A percentile compares a stretch with the other conserved stretches of the same genome.
phyloP scores from a whole-genome alignment of 345 rosid genomes.

The Abelmoschus esculentus region DNA sequence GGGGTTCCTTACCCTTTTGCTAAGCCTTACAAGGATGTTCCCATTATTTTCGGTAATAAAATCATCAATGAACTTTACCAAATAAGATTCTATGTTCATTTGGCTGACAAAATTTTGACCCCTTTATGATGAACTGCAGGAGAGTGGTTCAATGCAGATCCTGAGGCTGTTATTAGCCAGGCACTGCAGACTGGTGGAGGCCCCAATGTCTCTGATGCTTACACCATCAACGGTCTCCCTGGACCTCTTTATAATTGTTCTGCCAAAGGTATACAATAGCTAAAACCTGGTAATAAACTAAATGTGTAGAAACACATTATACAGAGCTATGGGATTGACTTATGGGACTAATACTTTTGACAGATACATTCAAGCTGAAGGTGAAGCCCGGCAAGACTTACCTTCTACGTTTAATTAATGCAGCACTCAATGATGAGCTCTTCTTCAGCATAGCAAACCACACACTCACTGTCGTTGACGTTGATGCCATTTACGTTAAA shows the following conservation, averaged over 20 bases:
- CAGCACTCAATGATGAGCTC: constrained; percentile 50
- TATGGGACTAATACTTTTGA: neutral
- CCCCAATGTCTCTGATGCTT: too few relatives aligned
- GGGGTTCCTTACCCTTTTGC: constrained; percentile 60
- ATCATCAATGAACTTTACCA: neutral
- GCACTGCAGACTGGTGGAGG: too few relatives aligned
- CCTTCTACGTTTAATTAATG: constrained; percentile 39
- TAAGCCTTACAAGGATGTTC: constrained; percentile 68
- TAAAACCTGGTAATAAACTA: too few relatives aligned
- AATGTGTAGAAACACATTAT: too few relatives aligned
- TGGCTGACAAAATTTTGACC: too few relatives aligned
- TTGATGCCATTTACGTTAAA: constrained; percentile 33
- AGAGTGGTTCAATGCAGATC: too few relatives aligned
- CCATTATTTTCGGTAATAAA: constrained; percentile 50
- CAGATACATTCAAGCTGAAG: constrained; percentile 39
- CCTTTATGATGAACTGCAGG: too few relatives aligned
- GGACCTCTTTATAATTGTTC: too few relatives aligned
- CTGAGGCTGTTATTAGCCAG: too few relatives aligned
- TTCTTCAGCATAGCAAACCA: constrained; percentile 51
- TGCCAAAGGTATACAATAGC: too few relatives aligned
- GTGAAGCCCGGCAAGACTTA: constrained; percentile 44
- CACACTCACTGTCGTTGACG: constrained; percentile 36
- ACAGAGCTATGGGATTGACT: neutral
- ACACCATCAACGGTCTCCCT: too few relatives aligned
- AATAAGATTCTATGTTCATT: neutral